Conservation (phyloP, 352 stramenopile species). For the Pythium biforme region DNA sequence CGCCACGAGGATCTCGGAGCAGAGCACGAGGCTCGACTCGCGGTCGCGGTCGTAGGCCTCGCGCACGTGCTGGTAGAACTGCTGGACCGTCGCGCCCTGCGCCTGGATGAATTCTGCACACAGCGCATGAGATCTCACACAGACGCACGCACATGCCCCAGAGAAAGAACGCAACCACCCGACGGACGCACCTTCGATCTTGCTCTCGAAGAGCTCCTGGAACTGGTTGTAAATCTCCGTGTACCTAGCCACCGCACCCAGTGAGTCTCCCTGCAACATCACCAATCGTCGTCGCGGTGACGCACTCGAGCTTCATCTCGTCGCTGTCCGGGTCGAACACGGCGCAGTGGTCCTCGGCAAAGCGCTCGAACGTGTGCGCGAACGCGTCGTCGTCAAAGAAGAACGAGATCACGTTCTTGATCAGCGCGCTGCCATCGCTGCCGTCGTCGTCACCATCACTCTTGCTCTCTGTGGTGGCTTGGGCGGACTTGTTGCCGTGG, state of each 20-base stretch:
- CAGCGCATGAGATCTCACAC: not conserved
- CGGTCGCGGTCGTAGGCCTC: constrained; percentile 54
- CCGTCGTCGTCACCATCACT: not conserved
- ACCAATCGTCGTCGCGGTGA: not conserved
- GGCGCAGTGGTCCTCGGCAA: constrained; percentile 59
- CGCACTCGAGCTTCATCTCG: constrained; percentile 80
- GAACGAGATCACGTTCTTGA: constrained; percentile 69
- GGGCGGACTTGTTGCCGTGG: constrained; percentile 22
- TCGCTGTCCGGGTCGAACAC: constrained; percentile 68
- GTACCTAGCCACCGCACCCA: no score
- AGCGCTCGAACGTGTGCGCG: constrained; percentile 64
- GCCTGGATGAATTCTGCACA: constrained; percentile 56
- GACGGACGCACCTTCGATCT: constrained; percentile 60
- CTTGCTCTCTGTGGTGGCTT: not conserved
- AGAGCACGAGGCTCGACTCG: constrained; percentile 61
- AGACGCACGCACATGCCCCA: not conserved
- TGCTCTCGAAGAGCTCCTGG: constrained; percentile 66
- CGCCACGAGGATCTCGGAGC: constrained; percentile 74
- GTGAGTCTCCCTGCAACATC: no score
- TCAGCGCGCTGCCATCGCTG: constrained; percentile 21
- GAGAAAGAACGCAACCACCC: no score
- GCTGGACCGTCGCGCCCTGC: constrained; percentile 51
- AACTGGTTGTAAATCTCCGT: constrained; percentile 83
- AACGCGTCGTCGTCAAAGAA: constrained; percentile 85
- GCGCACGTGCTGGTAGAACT: constrained; percentile 68